Percentiles rank a stretch among this genome's conserved stretches.
These are phyloP conservation scores for Malassezia vespertilionis DNA, from an alignment of 1,284 basidiomycete species.

Conservation along the genomic window DNA sequence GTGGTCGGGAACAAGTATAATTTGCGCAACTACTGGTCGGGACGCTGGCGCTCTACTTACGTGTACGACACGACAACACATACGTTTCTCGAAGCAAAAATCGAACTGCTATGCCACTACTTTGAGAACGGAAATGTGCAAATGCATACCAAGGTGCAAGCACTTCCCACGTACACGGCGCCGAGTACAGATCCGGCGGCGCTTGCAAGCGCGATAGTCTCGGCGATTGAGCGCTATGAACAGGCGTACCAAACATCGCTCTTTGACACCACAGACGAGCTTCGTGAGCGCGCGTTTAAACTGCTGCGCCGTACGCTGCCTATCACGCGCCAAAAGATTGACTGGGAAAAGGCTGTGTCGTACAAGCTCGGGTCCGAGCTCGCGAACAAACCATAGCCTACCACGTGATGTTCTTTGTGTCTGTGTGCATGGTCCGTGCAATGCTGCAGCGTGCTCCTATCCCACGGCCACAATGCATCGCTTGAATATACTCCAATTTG, in stretches of 20 bases:
- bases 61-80: conserved; percentile 16
- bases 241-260: conserved; percentile 30
- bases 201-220: conserved; percentile 20
- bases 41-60: conserved; percentile 39
- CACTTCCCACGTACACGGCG: conserved; percentile 13
- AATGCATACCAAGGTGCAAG: conserved; percentile 18
- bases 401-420: conserved; percentile 1
- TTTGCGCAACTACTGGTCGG: conserved; percentile 44
- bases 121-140: conserved; percentile 47
- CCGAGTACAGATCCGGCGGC: not conserved
- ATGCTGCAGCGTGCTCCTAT: not conserved
- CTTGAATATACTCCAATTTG: too few relatives aligned
- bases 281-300: conserved; percentile 40
- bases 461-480: not conserved
- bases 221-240: conserved; percentile 28
- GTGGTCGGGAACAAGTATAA: conserved; percentile 43
- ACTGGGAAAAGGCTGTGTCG: conserved; percentile 45
- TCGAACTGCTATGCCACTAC: conserved; percentile 41
- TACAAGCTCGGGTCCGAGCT: conserved; percentile 34
- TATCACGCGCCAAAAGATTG: conserved; percentile 42
- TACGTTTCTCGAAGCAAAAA: conserved; percentile 8
- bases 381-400: conserved; percentile 12
- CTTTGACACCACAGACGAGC: conserved; percentile 21
- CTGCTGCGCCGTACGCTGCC: conserved; percentile 37
- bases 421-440: not conserved